Base-by-base conservation (phyloP, 2,329 filamentous ascomycete species). In the Aspergillus phoenicis region DNA sequence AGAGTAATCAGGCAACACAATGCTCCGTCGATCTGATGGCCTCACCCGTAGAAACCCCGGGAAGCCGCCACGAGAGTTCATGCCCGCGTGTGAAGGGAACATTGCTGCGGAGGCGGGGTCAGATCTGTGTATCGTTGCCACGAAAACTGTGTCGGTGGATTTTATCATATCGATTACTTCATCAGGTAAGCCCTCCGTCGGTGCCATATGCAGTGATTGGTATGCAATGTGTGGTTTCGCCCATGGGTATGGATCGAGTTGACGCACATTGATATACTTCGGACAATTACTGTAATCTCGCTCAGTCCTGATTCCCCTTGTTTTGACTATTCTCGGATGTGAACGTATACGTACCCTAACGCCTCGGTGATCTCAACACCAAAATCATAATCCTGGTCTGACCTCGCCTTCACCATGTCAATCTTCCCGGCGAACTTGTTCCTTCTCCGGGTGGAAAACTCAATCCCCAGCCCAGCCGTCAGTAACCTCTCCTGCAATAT, bases 201-300 rank as follows among this genome's bases (percentile, higher is more conserved):
- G 47, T 22, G 41, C 8, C 10, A 43, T 17, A 11, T 43, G 41
- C 3, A 13, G 41, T 10, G 17, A 20, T 17, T 43, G 17, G 8
- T 43, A n/a, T 4, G 8, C 20, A 5, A 43, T 5, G 41, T 17
- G 4, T 22, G 41, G 56, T 13, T 39, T 41, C 3, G 47, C 30
- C 20, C 22, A 5, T 3, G 56, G 47, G 24, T 45, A 17, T 2
- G 56, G 24, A 3, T 8, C n/a, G 2, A 58, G 26, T 4, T 24
- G 24, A 17, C 56, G 57, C 5, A 36, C 43, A 48, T 58, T 52
- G n/a, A 53, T 58, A 26, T 58, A 58, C 33, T 58, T 58, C 7
- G 57, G 57, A 15, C 57, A 58, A 26, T 58, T 58, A 1, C 55
- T 58, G 8, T 45, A 4, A n/a, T 13, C 4, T 17, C 30, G 8